Evolutionary conservation across 306 rosid species (phyloP).

Genomic region (Vigna hirtella): DNA sequence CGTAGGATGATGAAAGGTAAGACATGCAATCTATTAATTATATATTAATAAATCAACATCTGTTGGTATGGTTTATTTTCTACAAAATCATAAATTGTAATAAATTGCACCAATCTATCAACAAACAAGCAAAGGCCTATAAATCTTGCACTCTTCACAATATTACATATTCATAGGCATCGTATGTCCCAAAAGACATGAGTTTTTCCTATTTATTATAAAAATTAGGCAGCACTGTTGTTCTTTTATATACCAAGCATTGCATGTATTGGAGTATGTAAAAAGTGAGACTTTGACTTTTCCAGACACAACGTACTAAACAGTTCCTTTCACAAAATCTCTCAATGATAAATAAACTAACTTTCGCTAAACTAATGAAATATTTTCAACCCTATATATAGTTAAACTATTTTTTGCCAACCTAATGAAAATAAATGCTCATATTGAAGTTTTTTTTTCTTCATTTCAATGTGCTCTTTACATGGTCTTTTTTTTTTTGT

Average conservation of each 20-base stretch:
- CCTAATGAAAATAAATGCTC: background rate
- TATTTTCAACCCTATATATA: background rate
- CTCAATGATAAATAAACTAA: background rate
- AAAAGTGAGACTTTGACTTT: background rate
- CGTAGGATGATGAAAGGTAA: background rate
- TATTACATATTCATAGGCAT: conserved; percentile 2
- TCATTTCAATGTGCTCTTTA: background rate
- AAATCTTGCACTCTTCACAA: background rate
- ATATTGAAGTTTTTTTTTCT: background rate
- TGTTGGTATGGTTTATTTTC: conserved; percentile 10
- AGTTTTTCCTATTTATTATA: background rate
- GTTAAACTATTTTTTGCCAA: background rate
- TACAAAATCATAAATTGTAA: conserved; percentile 29
- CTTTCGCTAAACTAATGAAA: background rate
- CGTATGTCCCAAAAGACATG: background rate
- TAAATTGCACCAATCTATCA: conserved; percentile 2
- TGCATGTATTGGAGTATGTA: background rate
- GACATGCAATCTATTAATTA: background rate
- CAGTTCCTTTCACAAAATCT: background rate
- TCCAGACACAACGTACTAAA: background rate
- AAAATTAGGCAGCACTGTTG: background rate
- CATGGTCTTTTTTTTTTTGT: background rate
- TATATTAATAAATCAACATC: background rate
- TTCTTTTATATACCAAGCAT: background rate
- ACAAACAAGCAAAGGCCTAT: background rate